Evolutionary conservation across 1,284 basidiomycete genomes (phyloP), one percentile per base, ranked within the genome.

Genomic region (Ceratobasidium sp.): DNA sequence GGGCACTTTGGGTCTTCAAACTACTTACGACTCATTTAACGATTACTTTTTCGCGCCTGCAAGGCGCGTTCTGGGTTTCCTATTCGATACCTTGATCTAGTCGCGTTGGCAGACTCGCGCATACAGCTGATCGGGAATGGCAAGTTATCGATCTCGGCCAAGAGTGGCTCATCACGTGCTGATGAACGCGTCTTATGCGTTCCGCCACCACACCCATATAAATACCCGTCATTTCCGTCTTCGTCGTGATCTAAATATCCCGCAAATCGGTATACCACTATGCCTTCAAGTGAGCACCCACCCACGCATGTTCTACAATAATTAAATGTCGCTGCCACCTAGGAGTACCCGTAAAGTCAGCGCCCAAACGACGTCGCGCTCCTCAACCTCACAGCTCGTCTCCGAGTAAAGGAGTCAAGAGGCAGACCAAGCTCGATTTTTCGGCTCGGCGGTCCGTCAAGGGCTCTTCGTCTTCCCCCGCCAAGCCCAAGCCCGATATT

Each of bases 91-190:
- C 4, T 51, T 51, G 49, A 51, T 51, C 7, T 15, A 2, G 49
- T 51, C 49, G 49, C 33, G 33, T 4, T 33, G 1, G 33, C 33
- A 4, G 33, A 33, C 33, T 33, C 33, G 33, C 33, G 33, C 33
- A 33, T 33, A 33, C 33, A 33, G 4, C 33, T 33, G 33, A 33
- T 33, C 46, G 33, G 9, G 58, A 63, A 63, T 63, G 60, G 60
- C 60, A 20, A 20, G 5, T 56, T 18, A 2, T 7, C 26, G 4
- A 23, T 26, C 2, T 26, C 1, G 18, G 3, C 20, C 20, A 60
- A 33, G 39, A 33, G 33, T 63, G 60, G 66, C 66, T 68, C 46
- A 39, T 68, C 66, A 68, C 66, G 66, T 68, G 66, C 49, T 39
- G 46, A 53, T 53, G 49, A 42, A 53, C 49, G 49, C 44, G 49